Conservation (phyloP, 345 rosid genomes). For the Alliaria petiolata region DNA sequence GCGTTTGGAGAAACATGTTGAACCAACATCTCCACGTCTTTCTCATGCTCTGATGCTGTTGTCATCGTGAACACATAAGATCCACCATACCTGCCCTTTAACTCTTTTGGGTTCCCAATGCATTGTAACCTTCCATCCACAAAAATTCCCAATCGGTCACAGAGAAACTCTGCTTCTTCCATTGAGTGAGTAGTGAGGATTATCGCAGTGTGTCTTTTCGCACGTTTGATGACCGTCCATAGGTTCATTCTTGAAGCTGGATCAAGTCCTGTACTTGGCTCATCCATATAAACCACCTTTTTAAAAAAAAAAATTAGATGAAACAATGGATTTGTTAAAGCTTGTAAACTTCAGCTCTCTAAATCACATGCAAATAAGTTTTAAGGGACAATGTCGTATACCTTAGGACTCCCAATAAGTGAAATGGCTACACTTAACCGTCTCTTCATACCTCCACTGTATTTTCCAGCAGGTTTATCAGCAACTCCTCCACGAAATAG, state of each 20-base stretch:
- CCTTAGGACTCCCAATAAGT: slow-evolving; percentile 86
- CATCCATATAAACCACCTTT: slow-evolving; percentile 98
- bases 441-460: slow-evolving; percentile 98
- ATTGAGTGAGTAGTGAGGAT: neutral
- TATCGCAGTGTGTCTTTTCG: slow-evolving; percentile 46
- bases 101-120: slow-evolving; percentile 79
- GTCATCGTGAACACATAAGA: slow-evolving; percentile 81
- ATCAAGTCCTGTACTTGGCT: slow-evolving; percentile 94
- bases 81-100: slow-evolving; percentile 83
- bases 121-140: slow-evolving; percentile 86
- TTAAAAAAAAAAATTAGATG: neutral
- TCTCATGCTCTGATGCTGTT: slow-evolving; percentile 50
- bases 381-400: slow-evolving; percentile 7
- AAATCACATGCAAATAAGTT: too few relatives aligned
- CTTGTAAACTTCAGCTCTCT: neutral
- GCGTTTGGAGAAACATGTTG: slow-evolving; percentile 59
- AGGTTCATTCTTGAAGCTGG: slow-evolving; percentile 83
- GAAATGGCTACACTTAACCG: slow-evolving; percentile 95
- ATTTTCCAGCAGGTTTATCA: slow-evolving; percentile 80
- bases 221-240: slow-evolving; percentile 83
- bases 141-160: slow-evolving; percentile 85
- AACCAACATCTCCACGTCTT: slow-evolving; percentile 64
- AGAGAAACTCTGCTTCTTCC: slow-evolving; percentile 49
- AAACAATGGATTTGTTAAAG: neutral
- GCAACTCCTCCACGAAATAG: slow-evolving; percentile 71